phyloP scores from a whole-genome alignment of 768 basidiomycete species.

The Auricularia cornea region DNA sequence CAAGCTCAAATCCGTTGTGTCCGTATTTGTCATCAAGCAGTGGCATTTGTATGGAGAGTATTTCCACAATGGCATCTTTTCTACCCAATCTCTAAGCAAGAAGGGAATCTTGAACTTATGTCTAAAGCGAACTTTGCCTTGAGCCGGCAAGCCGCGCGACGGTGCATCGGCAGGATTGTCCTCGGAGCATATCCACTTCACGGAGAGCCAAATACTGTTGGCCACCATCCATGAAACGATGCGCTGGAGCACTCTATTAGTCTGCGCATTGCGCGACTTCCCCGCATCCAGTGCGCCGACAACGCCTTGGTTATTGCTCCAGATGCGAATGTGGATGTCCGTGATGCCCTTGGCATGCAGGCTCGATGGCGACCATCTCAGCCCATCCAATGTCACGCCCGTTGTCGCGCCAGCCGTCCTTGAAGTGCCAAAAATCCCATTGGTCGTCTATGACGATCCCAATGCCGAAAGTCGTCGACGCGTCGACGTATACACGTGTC shows the following conservation, averaged over 20 bases:
- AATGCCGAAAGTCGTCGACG: background rate
- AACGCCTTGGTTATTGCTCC: constrained; percentile 30
- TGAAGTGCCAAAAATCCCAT: background rate
- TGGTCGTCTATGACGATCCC: background rate
- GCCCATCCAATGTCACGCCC: constrained; percentile 34
- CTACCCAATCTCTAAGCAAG: no score
- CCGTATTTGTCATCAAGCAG: no score
- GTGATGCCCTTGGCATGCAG: constrained; percentile 20
- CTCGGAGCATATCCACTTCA: constrained; percentile 14
- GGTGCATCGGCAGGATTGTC: constrained; percentile 26
- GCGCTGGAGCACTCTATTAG: constrained; percentile 21
- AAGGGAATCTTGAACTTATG: background rate
- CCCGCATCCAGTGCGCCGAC: constrained; percentile 24
- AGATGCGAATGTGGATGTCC: constrained; percentile 12
- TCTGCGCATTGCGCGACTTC: constrained; percentile 19
- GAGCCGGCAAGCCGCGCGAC: constrained; percentile 15
- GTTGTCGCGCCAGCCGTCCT: background rate
- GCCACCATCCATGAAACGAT: constrained; percentile 16
- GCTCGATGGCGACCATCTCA: constrained; percentile 37
- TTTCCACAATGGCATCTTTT: no score
- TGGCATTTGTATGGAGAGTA: no score
- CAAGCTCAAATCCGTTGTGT: no score
- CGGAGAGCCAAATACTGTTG: constrained; percentile 5
- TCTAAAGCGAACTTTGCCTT: background rate
- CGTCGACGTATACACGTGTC: background rate